Percentiles rank a stretch among this genome's conserved stretches.
Conservation (phyloP, 169 alveolate species). For the Cyclospora cayetanensis region DNA sequence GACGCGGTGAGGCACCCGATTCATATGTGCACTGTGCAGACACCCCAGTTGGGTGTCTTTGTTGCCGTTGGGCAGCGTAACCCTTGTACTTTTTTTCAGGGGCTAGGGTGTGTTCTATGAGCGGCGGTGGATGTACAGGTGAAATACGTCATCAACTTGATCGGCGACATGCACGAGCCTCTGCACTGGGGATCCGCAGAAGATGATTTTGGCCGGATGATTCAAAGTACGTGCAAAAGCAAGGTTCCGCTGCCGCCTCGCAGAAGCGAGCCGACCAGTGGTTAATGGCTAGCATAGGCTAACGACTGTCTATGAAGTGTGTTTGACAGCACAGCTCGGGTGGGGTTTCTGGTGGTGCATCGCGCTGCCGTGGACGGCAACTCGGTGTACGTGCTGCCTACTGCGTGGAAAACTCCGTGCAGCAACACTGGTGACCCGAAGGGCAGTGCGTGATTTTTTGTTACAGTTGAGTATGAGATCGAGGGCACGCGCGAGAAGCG, state of each 20-base stretch:
- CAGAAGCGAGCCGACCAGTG: too few relatives aligned
- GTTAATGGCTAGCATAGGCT: too few relatives aligned
- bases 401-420: too few relatives aligned
- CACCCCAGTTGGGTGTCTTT: too few relatives aligned
- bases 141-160: slow-evolving; percentile 72
- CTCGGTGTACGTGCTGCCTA: too few relatives aligned
- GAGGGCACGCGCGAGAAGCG: neutral
- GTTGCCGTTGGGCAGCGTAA: too few relatives aligned
- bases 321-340: too few relatives aligned
- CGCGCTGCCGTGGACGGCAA: neutral
- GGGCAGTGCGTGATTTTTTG: neutral
- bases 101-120: too few relatives aligned
- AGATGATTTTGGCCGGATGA: slow-evolving; percentile 28
- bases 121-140: slow-evolving; percentile 13
- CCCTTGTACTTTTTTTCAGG: too few relatives aligned
- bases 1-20: slow-evolving; percentile 43
- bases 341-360: slow-evolving; percentile 8
- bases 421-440: neutral
- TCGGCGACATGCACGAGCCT: slow-evolving; percentile 80
- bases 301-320: too few relatives aligned
- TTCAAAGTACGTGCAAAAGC: neutral
- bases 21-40: too few relatives aligned
- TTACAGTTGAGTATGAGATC: neutral
- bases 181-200: slow-evolving; percentile 72
- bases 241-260: neutral